phyloP scores from a whole-genome alignment of 1,284 basidiomycete genomes.

The Xerocomus amazonicus region DNA sequence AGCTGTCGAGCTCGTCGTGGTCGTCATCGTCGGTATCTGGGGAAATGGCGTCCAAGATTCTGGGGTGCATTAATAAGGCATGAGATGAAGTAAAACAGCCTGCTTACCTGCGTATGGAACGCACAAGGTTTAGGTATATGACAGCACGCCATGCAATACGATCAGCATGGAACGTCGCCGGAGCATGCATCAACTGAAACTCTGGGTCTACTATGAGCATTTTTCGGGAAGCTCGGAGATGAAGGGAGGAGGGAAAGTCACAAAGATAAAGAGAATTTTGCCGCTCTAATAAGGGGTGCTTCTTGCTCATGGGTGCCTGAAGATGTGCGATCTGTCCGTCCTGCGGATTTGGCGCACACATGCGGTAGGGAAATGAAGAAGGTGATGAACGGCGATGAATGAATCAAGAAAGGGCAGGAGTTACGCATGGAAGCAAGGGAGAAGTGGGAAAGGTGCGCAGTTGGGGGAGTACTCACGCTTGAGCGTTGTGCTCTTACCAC shows the following conservation, averaged over 20 bases:
- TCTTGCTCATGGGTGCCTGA: neutral
- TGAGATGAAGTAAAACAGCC: neutral
- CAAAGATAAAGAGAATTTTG: conserved; percentile 2
- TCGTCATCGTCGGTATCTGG: conserved; percentile 52
- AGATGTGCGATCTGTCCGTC: neutral
- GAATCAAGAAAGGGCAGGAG: neutral
- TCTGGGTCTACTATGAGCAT: conserved; percentile 43
- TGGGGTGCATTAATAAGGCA: conserved; percentile 24
- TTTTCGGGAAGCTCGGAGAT: conserved; percentile 1
- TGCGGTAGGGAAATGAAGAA: neutral
- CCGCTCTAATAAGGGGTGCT: conserved; percentile 4
- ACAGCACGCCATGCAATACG: conserved; percentile 80
- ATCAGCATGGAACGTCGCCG: conserved; percentile 69
- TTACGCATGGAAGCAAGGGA: neutral
- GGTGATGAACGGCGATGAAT: neutral
- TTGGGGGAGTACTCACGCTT: conserved; percentile 61
- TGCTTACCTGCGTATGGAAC: conserved; percentile 66
- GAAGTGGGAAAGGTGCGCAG: conserved; percentile 7
- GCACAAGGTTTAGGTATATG: conserved; percentile 79
- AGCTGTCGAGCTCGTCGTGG: conserved; percentile 47
- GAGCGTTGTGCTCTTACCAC: conserved; percentile 76
- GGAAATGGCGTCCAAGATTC: conserved; percentile 74
- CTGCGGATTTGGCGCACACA: conserved; percentile 1
- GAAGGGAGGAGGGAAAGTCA: conserved; percentile 2
- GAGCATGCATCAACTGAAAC: conserved; percentile 75